Conservation (phyloP, 2,329 filamentous ascomycete species). For the Aureobasidium leucospermi region DNA sequence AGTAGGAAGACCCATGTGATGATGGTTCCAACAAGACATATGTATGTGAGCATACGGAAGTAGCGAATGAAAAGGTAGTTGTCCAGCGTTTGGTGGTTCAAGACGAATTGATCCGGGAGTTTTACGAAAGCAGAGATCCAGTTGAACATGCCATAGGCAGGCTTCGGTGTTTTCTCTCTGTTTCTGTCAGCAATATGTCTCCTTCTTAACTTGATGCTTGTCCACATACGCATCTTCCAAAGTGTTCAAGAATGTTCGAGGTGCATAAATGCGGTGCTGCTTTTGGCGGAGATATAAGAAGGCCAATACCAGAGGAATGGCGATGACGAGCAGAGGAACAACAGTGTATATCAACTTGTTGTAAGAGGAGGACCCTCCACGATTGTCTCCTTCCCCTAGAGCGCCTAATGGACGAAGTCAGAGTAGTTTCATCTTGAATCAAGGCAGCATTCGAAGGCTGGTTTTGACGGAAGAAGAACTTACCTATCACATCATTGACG, state of each 20-base stretch:
- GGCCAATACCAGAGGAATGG: slow-evolving; percentile 35
- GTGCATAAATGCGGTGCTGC: slow-evolving; percentile 32
- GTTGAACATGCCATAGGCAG: slow-evolving; percentile 39
- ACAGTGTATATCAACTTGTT: slow-evolving; percentile 39
- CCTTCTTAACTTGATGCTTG: too few relatives aligned
- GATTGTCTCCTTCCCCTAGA: slow-evolving; percentile 3
- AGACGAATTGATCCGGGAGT: slow-evolving; percentile 37
- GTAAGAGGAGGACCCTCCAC: slow-evolving; percentile 4
- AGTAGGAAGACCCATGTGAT: slow-evolving; percentile 42
- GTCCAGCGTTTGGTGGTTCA: slow-evolving; percentile 40
- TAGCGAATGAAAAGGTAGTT: slow-evolving; percentile 42
- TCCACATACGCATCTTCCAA: slow-evolving; percentile 14
- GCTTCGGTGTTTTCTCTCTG: slow-evolving; percentile 42
- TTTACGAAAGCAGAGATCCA: slow-evolving; percentile 40
- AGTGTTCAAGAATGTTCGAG: slow-evolving; percentile 22
- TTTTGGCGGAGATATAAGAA: slow-evolving; percentile 42
- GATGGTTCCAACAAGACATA: slow-evolving; percentile 36
- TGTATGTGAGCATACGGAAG: slow-evolving; percentile 36
- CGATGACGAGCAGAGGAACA: slow-evolving; percentile 38
- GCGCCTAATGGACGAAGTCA: not conserved
- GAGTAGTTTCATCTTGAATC: not conserved
- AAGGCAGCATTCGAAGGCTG: not conserved
- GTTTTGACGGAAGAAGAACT: too few relatives aligned
- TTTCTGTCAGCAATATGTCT: not conserved
- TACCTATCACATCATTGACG: not conserved